Conservation (phyloP, 495 filamentous ascomycete species). For the Hyphodiscus hymeniophilus region DNA sequence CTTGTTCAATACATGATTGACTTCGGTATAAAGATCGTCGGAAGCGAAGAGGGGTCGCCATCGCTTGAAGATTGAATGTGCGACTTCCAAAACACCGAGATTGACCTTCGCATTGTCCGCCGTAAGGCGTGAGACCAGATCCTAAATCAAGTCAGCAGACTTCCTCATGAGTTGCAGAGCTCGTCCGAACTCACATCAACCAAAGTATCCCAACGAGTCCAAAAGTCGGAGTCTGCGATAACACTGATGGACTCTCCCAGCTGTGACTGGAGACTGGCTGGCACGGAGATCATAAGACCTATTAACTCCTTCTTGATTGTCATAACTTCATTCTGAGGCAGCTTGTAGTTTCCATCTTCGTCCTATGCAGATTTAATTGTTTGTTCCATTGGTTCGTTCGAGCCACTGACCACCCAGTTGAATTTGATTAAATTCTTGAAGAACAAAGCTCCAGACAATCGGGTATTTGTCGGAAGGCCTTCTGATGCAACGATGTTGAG, state of each 20-base stretch:
- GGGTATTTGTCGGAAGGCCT: slow-evolving; percentile 58
- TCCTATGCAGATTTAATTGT: slow-evolving; percentile 45
- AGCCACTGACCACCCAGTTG: slow-evolving; percentile 64
- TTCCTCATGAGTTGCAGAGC: background rate
- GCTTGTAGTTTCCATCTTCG: slow-evolving; percentile 85
- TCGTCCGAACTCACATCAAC: slow-evolving; percentile 49
- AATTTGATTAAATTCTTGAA: slow-evolving; percentile 97
- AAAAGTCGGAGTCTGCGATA: slow-evolving; percentile 98
- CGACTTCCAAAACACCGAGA: slow-evolving; percentile 91
- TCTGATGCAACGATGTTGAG: slow-evolving; percentile 79
- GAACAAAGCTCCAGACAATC: slow-evolving; percentile 84
- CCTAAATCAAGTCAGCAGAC: slow-evolving; percentile 34
- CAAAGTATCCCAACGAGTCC: slow-evolving; percentile 87
- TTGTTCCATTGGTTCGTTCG: no score
- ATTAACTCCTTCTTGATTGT: slow-evolving; percentile 93
- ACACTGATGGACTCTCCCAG: slow-evolving; percentile 92
- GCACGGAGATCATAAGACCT: slow-evolving; percentile 90
- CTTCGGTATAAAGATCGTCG: slow-evolving; percentile 83
- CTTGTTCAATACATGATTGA: slow-evolving; percentile 82
- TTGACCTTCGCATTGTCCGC: slow-evolving; percentile 69
- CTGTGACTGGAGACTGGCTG: slow-evolving; percentile 79
- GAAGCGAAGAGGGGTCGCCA: slow-evolving; percentile 92
- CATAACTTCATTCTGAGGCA: slow-evolving; percentile 67
- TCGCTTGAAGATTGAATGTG: slow-evolving; percentile 94
- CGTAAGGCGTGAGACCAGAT: slow-evolving; percentile 81